These are phyloP conservation scores for Neurospora discreta DNA, from an alignment of 495 filamentous ascomycete genomes.

Conservation along the genomic window DNA sequence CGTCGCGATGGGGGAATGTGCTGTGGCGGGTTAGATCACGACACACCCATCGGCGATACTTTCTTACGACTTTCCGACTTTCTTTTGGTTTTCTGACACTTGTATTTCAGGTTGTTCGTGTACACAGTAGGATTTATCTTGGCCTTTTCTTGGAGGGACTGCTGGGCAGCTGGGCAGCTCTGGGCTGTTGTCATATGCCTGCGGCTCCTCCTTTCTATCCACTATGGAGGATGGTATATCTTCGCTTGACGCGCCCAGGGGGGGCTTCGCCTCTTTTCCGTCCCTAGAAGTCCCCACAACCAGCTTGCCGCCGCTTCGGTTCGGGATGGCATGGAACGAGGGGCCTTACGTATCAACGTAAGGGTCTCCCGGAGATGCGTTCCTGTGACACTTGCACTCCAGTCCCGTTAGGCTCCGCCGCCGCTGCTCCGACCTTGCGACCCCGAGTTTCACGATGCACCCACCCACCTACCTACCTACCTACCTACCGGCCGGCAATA, in stretches of 20 bases:
- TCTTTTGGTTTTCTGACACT: background rate
- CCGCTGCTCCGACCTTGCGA: no score
- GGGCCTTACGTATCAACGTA: no score
- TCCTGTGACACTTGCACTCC: background rate
- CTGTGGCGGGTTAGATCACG: background rate
- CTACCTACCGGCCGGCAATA: background rate
- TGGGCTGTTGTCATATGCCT: background rate
- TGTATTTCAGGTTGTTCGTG: background rate
- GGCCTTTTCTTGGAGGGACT: background rate
- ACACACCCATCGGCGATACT: background rate
- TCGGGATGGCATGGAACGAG: no score
- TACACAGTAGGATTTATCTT: background rate
- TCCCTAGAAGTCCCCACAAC: background rate
- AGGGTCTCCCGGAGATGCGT: background rate
- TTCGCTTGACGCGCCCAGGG: background rate
- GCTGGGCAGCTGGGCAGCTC: background rate
- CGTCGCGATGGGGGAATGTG: background rate
- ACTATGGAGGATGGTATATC: no score
- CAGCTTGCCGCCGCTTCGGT: background rate
- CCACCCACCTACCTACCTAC: background rate
- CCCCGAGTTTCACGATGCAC: slow-evolving; percentile 1
- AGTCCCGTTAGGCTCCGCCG: background rate
- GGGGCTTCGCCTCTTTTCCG: background rate
- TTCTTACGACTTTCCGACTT: background rate
- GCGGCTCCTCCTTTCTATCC: no score